These are phyloP conservation scores for Eucalyptus marginata DNA, from an alignment of 345 rosid species.

Conservation along the genomic window DNA sequence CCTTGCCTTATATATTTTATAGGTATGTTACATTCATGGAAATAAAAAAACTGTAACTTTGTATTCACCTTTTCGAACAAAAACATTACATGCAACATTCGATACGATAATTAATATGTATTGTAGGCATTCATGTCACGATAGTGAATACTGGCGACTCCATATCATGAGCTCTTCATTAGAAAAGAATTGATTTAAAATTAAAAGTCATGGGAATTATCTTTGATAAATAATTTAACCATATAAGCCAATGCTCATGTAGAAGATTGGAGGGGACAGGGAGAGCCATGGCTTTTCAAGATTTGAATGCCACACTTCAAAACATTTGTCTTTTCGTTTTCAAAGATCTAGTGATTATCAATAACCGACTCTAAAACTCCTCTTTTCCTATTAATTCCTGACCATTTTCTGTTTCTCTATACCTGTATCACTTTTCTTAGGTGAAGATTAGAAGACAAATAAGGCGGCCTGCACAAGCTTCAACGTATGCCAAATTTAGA, in stretches of 20 bases:
- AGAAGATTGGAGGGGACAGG: neutral
- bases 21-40: neutral
- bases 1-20: neutral
- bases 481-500: too few relatives aligned
- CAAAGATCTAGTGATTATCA: neutral
- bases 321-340: neutral
- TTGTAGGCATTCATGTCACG: neutral
- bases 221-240: neutral
- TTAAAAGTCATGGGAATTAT: neutral
- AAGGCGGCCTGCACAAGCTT: neutral
- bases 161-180: neutral
- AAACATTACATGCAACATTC: neutral
- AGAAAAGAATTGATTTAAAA: neutral
- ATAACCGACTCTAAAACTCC: neutral
- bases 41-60: neutral
- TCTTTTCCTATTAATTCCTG: neutral
- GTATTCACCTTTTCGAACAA: neutral
- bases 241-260: neutral
- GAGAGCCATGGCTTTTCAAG: neutral
- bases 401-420: neutral
- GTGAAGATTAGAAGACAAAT: neutral
- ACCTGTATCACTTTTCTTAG: neutral
- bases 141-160: neutral
- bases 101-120: neutral
- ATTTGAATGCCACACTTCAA: neutral